phyloP scores from a whole-genome alignment of 768 basidiomycete species.

The Peribolospora baueri region DNA sequence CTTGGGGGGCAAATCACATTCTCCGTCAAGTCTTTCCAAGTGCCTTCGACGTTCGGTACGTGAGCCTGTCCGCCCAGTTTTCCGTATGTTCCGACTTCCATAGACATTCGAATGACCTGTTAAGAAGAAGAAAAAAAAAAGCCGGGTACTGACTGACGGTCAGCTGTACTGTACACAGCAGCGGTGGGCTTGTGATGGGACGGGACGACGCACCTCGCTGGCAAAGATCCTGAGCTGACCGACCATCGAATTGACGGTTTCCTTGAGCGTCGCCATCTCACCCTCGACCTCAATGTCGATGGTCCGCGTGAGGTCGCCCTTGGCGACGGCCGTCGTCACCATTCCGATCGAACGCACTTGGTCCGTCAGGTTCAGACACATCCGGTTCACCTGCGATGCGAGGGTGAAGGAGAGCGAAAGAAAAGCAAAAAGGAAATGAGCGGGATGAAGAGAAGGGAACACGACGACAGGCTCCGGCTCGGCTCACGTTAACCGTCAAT shows the following conservation, averaged over 20 bases:
- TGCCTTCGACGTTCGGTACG: slow-evolving; percentile 74
- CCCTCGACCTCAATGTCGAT: slow-evolving; percentile 28
- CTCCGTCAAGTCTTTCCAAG: slow-evolving; percentile 54
- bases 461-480: neutral
- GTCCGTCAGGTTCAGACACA: slow-evolving; percentile 23
- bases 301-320: slow-evolving; percentile 24
- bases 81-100: slow-evolving; percentile 57
- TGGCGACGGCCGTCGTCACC: slow-evolving; percentile 23
- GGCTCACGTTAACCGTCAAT: slow-evolving; percentile 54
- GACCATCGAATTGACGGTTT: slow-evolving; percentile 25
- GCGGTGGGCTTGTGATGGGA: slow-evolving; percentile 8
- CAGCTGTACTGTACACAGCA: neutral
- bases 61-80: slow-evolving; percentile 69
- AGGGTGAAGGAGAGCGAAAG: neutral
- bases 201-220: slow-evolving; percentile 27
- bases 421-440: too few relatives aligned
- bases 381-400: slow-evolving; percentile 18
- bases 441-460: slow-evolving; percentile 2
- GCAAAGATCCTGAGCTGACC: slow-evolving; percentile 66
- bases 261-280: slow-evolving; percentile 26
- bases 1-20: neutral
- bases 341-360: slow-evolving; percentile 24
- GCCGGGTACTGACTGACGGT: neutral
- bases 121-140: neutral
- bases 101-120: neutral